These are phyloP conservation scores for Cadophora malorum DNA, from an alignment of 2,329 filamentous ascomycete genomes.

Conservation along the genomic window DNA sequence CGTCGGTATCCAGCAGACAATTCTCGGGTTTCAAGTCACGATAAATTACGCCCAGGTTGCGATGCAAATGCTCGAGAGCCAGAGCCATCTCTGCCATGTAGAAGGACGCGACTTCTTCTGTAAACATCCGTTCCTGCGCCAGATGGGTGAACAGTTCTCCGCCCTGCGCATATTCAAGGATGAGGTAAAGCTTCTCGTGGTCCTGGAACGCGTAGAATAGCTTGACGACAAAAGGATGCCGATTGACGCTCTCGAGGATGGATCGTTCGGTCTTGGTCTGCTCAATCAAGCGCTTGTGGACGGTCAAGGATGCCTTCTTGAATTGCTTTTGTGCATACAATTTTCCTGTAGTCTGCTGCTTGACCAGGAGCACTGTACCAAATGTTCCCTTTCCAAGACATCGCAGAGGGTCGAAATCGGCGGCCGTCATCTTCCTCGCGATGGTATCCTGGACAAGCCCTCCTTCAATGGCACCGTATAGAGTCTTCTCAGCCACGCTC, in stretches of 20 bases:
- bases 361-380: slow-evolving; percentile 92
- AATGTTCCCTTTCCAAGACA: slow-evolving; percentile 97
- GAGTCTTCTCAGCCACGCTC: slow-evolving; percentile 52
- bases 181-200: slow-evolving; percentile 95
- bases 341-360: slow-evolving; percentile 84
- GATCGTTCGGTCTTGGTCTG: slow-evolving; percentile 97
- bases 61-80: slow-evolving; percentile 90
- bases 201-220: slow-evolving; percentile 99
- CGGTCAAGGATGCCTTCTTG: slow-evolving; percentile 92
- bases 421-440: slow-evolving; percentile 83
- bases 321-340: slow-evolving; percentile 99
- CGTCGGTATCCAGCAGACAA: slow-evolving; percentile 88
- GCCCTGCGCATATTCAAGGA: slow-evolving; percentile 96
- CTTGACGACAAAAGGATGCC: slow-evolving; percentile 97
- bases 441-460: slow-evolving; percentile 55
- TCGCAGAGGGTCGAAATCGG: slow-evolving; percentile 88
- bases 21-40: slow-evolving; percentile 98
- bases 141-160: slow-evolving; percentile 97
- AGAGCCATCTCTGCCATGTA: slow-evolving; percentile 99
- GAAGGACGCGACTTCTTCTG: slow-evolving; percentile 86
- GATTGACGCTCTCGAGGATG: slow-evolving; percentile 94
- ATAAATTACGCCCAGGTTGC: slow-evolving; percentile 91
- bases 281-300: slow-evolving; percentile 94
- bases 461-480: slow-evolving; percentile 57
- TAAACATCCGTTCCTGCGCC: slow-evolving; percentile 92